Conservation (phyloP, 2,329 filamentous ascomycete species). For the Diaporthe longicolla region DNA sequence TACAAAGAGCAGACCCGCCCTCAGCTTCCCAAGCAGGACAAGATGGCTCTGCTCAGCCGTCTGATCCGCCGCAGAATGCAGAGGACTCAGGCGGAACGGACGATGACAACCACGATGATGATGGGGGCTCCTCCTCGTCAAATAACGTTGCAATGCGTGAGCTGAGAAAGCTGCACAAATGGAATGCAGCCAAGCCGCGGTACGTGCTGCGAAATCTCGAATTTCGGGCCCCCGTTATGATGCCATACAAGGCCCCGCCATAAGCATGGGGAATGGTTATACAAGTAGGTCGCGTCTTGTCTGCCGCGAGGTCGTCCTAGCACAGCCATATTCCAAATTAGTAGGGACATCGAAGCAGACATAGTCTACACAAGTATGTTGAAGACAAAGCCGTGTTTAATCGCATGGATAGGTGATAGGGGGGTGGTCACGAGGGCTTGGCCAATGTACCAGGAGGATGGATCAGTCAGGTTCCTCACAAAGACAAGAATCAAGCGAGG, state of each 20-base stretch:
- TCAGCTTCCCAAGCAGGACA: background rate
- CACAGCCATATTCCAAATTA: too few relatives aligned
- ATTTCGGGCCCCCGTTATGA: background rate
- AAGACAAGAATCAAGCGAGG: background rate
- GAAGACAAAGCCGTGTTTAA: background rate
- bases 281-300: background rate
- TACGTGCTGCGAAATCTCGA: conserved; percentile 1
- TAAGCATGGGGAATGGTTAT: background rate
- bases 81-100: background rate
- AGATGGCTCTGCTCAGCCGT: background rate
- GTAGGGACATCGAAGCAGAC: background rate
- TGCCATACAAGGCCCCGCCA: background rate
- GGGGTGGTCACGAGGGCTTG: background rate
- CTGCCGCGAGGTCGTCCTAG: too few relatives aligned
- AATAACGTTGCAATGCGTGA: background rate
- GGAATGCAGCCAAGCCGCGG: background rate
- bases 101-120: background rate
- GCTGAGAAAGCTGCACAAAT: conserved; percentile 9
- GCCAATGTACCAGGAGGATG: too few relatives aligned
- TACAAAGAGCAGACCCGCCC: background rate
- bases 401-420: background rate
- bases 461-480: background rate
- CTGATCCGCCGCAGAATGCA: background rate
- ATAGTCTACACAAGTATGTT: background rate
- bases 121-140: background rate